phyloP scores from a whole-genome alignment of 805 yeast species.

The Wickerhamiella dianesei region DNA sequence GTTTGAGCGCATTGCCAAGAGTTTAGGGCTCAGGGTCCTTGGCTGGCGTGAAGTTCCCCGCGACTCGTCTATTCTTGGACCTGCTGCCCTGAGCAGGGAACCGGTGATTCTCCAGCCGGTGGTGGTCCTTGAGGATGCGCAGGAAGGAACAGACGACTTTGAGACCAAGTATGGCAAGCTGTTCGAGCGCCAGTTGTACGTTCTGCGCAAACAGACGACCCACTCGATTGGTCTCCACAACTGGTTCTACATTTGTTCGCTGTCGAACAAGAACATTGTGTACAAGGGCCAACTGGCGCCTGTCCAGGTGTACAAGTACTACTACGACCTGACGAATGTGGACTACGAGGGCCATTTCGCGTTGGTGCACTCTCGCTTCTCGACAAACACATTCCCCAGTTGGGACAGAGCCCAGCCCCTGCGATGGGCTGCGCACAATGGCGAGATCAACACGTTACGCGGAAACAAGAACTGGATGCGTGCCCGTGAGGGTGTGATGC shows the following conservation, averaged over 20 bases:
- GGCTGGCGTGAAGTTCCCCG: conserved; percentile 95
- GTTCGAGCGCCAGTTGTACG: conserved; percentile 73
- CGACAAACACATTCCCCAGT: conserved; percentile 97
- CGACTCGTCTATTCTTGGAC: conserved; percentile 87
- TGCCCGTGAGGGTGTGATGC: conserved; percentile 95
- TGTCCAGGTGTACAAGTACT: conserved; percentile 86
- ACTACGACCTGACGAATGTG: conserved; percentile 81
- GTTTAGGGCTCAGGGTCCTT: conserved; percentile 65
- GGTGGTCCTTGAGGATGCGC: conserved; percentile 50
- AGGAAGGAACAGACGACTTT: conserved; percentile 21
- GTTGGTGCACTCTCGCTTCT: conserved; percentile 90
- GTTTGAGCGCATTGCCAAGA: conserved; percentile 66
- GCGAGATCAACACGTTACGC: conserved; percentile 92
- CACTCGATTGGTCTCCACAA: conserved; percentile 87
- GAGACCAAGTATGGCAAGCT: conserved; percentile 46
- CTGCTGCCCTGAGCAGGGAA: conserved; percentile 87
- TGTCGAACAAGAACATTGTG: conserved; percentile 78
- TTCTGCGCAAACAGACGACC: conserved; percentile 78
- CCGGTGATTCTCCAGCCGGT: conserved; percentile 88
- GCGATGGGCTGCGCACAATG: conserved; percentile 95
- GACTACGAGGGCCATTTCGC: conserved; percentile 94
- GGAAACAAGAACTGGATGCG: conserved; percentile 99
- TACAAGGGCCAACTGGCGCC: conserved; percentile 98
- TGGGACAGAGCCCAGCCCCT: conserved; percentile 99
- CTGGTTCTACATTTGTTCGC: conserved; percentile 94